Evolutionary conservation across 2,329 filamentous ascomycete species (phyloP), one percentile per base, ranked within the genome.

Genomic region (Tolypocladium endophyticum): DNA sequence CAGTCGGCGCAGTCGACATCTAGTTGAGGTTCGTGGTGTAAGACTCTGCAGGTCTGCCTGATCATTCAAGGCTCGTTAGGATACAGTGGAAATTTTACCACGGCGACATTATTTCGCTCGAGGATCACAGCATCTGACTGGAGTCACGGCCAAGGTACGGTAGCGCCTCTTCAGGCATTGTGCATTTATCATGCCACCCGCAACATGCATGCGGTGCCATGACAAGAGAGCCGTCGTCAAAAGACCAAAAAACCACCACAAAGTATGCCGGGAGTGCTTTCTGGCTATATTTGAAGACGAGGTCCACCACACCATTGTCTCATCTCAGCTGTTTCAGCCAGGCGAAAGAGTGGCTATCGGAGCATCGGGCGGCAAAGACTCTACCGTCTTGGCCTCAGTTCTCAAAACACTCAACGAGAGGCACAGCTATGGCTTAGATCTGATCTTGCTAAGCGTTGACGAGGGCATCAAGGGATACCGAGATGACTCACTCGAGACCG

Each of bases 391-490:
- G 14, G 94, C 94, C 5, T 95, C 92, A 0, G 92, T 99, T 0
- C 81, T 99, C 58, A 97, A 97, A 73, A 96, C 92, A 0, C 79
- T 99, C 3, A 97, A 99, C 67, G 90, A 96, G 71, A 85, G 92
- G 54, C 85, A 97, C 71, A 79, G 87, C 64, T 97, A 97, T 72
- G 90, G 88, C 1, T 78, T 99, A 6, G 85, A 97, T 52, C 81
- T 99, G 3, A 83, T 95, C 0, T 80, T 99, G 0, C 81, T 99
- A 50, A 95, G 90, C 62, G 93, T 99, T 67, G 94, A 99, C 66
- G 95, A 99, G 74, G 94, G 94, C 8, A 99, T 99, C 77, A 94
- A 90, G 68, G 94, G 94, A 8, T 99, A 99, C 70, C 84, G 95
- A 62, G 95, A 99, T 71, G 94, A 99, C 74, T 95, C 90, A 56